Conservation (phyloP, 345 rosid species). For the Citrus sp. region DNA sequence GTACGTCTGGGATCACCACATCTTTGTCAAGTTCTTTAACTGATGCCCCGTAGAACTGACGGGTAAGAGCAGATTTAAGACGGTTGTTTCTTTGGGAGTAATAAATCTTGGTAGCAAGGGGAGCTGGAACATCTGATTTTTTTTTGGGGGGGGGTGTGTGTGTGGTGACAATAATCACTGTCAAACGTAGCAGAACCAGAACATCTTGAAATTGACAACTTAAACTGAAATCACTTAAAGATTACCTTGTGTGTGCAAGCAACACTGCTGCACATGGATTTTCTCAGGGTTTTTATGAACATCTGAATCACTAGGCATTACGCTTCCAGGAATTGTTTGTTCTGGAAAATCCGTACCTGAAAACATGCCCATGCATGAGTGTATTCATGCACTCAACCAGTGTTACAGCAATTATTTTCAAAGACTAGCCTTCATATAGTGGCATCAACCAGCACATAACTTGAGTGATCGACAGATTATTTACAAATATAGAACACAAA, state of each 20-base stretch:
- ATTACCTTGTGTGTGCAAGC: conserved; percentile 26
- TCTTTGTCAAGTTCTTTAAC: conserved; percentile 16
- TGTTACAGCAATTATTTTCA: background rate
- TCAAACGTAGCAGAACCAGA: conserved; percentile 6
- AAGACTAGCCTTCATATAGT: background rate
- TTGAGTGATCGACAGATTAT: background rate
- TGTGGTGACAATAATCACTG: background rate
- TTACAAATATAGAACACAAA: background rate
- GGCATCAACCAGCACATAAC: background rate
- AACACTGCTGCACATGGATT: conserved; percentile 5
- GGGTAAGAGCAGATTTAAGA: conserved; percentile 34
- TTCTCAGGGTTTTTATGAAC: conserved; percentile 15
- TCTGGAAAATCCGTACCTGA: conserved; percentile 28
- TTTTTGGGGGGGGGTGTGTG: background rate
- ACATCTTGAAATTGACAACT: background rate
- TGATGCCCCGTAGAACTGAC: conserved; percentile 25
- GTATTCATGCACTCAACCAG: background rate
- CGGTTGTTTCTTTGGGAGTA: conserved; percentile 49
- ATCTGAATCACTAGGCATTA: conserved; percentile 16
- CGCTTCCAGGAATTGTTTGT: conserved; percentile 17
- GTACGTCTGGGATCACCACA: conserved; percentile 18
- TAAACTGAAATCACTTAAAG: background rate
- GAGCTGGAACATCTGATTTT: conserved; percentile 41
- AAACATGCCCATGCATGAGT: conserved; percentile 8
- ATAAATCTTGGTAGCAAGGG: conserved; percentile 54